Evolutionary conservation across 768 basidiomycete species (phyloP), one percentile per base, ranked within the genome.

Genomic region (Lactarius pseudohatsudake): DNA sequence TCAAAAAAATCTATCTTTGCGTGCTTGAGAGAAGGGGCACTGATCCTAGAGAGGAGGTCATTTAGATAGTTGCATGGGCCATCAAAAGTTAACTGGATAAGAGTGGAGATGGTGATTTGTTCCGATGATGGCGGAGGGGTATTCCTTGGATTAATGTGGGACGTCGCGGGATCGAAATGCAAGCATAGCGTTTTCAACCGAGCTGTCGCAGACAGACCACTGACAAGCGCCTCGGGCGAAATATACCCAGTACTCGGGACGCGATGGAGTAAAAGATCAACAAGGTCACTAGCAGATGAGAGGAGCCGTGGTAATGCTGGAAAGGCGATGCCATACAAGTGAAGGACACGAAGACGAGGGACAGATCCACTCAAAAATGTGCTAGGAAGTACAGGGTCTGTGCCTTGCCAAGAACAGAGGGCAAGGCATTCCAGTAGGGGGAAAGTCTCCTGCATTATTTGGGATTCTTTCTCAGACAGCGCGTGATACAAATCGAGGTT

Each of bases 41-140:
- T 34, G 15, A 56, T 55, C 9, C 40, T 30, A 13, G 54, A 26
- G 54, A 56, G 38, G 1, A 56, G 22, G 28, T 43, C 54, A 10
- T 62, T 54, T 22, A 62, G 28, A 54, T 28, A 55, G 7, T 56
- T 30, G 54, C 28, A 54, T 11, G 61, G 16, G 28, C 61, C 61
- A 10, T 36, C n/a, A 30, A 62, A 62, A 8, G 40, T 28, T 8
- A 62, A 43, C 8, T n/a, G 40, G 18, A 6, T 22, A 11, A 62
- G 40, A 4, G 62, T 10, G 20, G 62, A 54, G 4, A 64, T n/a
- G n/a, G 36, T 20, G 8, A 47, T 20, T 22, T 13, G 62, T 40
- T 5, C 41, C 15, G 20, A 4, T 3, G 8, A 26, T 16, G 62
- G 32, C 11, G 50, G 43, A 28, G 41, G 11, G 20, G 6, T 10